Percentiles rank a stretch among this genome's conserved stretches.
Evolutionary conservation across 2,329 filamentous ascomycete species (phyloP).

Genomic region (Cladophialophora psammophila): DNA sequence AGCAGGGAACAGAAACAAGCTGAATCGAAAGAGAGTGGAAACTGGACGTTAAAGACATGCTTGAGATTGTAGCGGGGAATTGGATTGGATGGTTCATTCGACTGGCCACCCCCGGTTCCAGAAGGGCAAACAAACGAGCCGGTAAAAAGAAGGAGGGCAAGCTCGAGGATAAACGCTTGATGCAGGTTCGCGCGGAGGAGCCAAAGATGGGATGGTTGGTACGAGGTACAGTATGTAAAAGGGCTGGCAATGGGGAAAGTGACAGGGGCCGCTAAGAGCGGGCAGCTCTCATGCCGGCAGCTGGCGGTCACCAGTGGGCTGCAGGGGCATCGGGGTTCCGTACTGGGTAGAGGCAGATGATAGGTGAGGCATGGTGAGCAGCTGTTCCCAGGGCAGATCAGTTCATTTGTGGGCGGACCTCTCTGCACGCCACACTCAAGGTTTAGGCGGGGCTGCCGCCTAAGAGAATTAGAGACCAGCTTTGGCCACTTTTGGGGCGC

Average conservation of each 20-base stretch:
- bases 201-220: slow-evolving; percentile 9
- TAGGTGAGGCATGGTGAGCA: background rate
- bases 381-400: background rate
- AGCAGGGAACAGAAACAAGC: slow-evolving; percentile 8
- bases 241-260: background rate
- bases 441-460: background rate
- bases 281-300: background rate
- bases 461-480: background rate
- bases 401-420: background rate
- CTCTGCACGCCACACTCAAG: background rate
- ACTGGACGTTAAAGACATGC: slow-evolving; percentile 16
- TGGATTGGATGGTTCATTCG: background rate
- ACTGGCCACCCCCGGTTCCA: slow-evolving; percentile 6
- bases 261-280: background rate
- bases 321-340: background rate
- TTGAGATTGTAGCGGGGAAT: slow-evolving; percentile 5
- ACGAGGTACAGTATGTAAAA: background rate
- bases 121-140: slow-evolving; percentile 9
- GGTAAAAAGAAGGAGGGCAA: slow-evolving; percentile 12
- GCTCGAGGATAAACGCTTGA: slow-evolving; percentile 14
- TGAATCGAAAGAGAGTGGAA: slow-evolving; percentile 5
- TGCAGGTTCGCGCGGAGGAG: slow-evolving; percentile 11
- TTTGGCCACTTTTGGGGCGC: background rate
- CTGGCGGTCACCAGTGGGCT: background rate
- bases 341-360: background rate